Base-by-base conservation (phyloP, 2,329 filamentous ascomycete species). In the Colletotrichum tamarilloi region DNA sequence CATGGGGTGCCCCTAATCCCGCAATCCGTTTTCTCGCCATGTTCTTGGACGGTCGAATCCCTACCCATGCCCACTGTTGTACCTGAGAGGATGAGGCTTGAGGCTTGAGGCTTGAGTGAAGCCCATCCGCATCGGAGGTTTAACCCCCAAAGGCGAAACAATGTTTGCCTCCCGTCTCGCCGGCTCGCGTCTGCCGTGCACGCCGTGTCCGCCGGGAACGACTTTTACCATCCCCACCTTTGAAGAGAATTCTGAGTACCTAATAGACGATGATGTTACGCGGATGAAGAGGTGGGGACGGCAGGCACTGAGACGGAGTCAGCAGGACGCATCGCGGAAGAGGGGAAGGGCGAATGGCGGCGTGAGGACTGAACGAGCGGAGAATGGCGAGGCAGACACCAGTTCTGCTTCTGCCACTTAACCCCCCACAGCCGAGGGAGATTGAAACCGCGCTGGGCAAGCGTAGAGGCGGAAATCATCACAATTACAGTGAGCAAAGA, bases 151-250 rank as follows among this genome's bases (percentile, higher is more conserved):
- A 62, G 53, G 64, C 64, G 38, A 72, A 73, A 70, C 60, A 69
- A 65, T 72, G 60, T 73, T 74, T 68, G 56, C 49, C 59, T 73
- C 57, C 65, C 57, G 58, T 60, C 63, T 56, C 28, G 35, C 46
- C 58, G 70, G 67, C 49, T 69, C 53, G 67, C 32, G 42, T 60
- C 57, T 68, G 55, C 71, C 66, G 62, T 58, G 58, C n/a, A 28
- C 68, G 62, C 57, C 42, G 28, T 58, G 58, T 22, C 35, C 68
- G 62, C 57, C 42, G 28, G 35, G 19, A 19, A 64, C n/a, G 24
- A 1, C 9, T 38, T 24, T 8, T 52, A 14, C 26, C 38, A 28
- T 22, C 11, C 38, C 35, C 35, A 49, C 46, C 32, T 16, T 11
- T 24, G 14, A 28, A 62, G 59, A 12, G 22, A 49, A 32, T 32